These are phyloP conservation scores for Leishmania tropica DNA, from an alignment of 208 protist genomes.

Conservation along the genomic window DNA sequence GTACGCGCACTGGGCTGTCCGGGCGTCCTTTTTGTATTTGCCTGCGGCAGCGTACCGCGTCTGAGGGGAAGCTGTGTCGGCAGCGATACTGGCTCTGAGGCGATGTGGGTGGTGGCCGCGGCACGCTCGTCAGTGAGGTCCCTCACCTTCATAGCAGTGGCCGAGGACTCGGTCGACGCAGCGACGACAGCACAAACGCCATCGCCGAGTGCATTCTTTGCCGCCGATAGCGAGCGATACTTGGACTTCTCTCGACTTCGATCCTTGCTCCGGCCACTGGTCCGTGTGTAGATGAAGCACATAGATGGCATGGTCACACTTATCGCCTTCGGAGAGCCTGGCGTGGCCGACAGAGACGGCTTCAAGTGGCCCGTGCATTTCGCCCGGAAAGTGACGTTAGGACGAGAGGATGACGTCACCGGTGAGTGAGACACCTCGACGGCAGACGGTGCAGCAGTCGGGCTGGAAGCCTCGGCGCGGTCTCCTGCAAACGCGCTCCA, in stretches of 20 bases:
- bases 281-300: conserved; percentile 25
- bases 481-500: background rate
- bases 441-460: background rate
- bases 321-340: background rate
- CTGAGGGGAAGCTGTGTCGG: background rate
- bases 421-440: background rate
- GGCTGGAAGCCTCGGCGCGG: background rate
- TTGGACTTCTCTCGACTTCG: background rate
- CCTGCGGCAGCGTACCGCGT: background rate
- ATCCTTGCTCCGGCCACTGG: conserved; percentile 1
- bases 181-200: background rate
- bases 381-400: background rate
- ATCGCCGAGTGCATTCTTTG: background rate
- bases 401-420: background rate
- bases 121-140: too few species aligned
- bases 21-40: background rate
- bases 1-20: background rate
- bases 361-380: background rate
- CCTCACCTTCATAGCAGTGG: background rate
- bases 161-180: background rate
- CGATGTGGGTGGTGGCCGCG: background rate
- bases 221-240: background rate
- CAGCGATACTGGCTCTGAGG: background rate
- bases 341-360: background rate
- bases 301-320: background rate